A percentile compares a stretch with the other conserved stretches of the same genome.
Evolutionary conservation across 441 rosid species (phyloP).

Genomic region (Bruguiera hainesii): DNA sequence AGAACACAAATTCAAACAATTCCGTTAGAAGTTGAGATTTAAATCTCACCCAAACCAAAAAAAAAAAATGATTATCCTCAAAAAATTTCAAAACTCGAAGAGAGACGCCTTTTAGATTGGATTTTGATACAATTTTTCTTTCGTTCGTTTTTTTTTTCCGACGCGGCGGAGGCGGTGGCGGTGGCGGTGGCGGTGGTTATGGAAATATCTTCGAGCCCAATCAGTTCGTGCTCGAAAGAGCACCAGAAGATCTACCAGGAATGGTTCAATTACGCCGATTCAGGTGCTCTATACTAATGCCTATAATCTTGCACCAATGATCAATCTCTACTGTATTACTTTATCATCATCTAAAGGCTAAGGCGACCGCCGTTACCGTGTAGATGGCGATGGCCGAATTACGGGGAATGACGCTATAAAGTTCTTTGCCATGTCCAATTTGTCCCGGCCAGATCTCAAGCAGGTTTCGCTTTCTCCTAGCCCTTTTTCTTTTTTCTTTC

Average conservation of each 20-base stretch:
- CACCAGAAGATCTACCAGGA: constrained; percentile 67
- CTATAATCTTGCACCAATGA: background rate
- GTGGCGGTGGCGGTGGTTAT: constrained; percentile 18
- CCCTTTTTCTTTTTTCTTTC: background rate
- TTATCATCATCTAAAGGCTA: background rate
- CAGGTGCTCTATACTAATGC: constrained; percentile 38
- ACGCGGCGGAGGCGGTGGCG: too few relatives aligned
- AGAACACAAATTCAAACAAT: too few relatives aligned
- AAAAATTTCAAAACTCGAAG: too few relatives aligned
- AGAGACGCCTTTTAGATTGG: too few relatives aligned
- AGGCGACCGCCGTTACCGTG: background rate
- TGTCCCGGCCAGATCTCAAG: constrained; percentile 78
- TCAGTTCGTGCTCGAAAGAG: constrained; percentile 74
- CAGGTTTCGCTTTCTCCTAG: constrained; percentile 39
- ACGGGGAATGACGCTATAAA: constrained; percentile 88
- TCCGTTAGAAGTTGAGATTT: too few relatives aligned
- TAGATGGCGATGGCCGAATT: constrained; percentile 83
- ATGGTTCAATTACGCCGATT: constrained; percentile 78
- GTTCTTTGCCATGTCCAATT: constrained; percentile 72
- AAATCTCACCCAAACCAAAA: too few relatives aligned
- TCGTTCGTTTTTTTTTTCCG: too few relatives aligned
- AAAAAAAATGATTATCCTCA: too few relatives aligned
- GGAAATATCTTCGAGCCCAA: constrained; percentile 67
- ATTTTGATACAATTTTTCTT: too few relatives aligned
- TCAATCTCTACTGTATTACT: background rate